These are phyloP conservation scores for Fomitopsis palustris DNA, from an alignment of 1,284 basidiomycete species.

Conservation along the genomic window DNA sequence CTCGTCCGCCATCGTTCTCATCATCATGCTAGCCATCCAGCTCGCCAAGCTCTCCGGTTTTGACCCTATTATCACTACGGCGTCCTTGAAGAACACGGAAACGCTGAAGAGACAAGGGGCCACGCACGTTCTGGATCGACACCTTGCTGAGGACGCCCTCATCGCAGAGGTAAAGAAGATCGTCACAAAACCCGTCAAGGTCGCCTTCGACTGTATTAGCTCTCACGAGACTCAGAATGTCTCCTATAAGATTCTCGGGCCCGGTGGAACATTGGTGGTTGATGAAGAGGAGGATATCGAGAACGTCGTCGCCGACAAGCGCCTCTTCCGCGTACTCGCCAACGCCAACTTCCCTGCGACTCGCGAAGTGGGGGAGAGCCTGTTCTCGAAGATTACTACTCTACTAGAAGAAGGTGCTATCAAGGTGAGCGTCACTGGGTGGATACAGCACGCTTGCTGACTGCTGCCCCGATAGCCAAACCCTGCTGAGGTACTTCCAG, in stretches of 20 bases:
- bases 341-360: slow-evolving; percentile 8
- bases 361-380: slow-evolving; percentile 4
- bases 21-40: slow-evolving; percentile 21
- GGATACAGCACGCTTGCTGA: neutral
- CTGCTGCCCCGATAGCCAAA: slow-evolving; percentile 15
- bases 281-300: slow-evolving; percentile 6
- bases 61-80: slow-evolving; percentile 32
- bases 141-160: slow-evolving; percentile 13
- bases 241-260: slow-evolving; percentile 14
- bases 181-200: slow-evolving; percentile 14
- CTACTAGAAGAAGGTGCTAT: slow-evolving; percentile 13
- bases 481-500: slow-evolving; percentile 37
- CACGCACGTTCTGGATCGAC: slow-evolving; percentile 33
- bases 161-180: slow-evolving; percentile 16
- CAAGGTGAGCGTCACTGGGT: slow-evolving; percentile 9
- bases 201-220: slow-evolving; percentile 28
- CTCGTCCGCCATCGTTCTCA: neutral
- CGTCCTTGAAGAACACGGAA: slow-evolving; percentile 29
- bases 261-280: slow-evolving; percentile 17
- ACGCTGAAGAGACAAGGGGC: slow-evolving; percentile 33
- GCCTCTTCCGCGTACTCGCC: slow-evolving; percentile 8
- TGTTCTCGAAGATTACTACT: slow-evolving; percentile 11
- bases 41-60: slow-evolving; percentile 33
- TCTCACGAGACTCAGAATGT: slow-evolving; percentile 17
- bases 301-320: slow-evolving; percentile 12